Conservation (phyloP, 768 basidiomycete genomes). For the Leccinum subgranulosum region DNA sequence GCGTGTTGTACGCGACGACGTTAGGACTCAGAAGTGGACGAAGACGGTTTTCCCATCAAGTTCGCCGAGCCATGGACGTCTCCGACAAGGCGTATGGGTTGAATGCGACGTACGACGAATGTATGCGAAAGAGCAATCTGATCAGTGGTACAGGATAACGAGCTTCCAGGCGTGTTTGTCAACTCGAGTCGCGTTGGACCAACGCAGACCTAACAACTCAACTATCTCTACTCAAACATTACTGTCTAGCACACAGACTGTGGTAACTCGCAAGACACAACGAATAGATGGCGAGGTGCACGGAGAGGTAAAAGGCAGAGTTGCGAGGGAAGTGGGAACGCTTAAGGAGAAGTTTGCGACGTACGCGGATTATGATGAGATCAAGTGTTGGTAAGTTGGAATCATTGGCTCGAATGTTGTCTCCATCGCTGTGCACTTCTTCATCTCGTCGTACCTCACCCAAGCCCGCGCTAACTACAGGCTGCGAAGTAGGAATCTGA, state of each 20-base stretch:
- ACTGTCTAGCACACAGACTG: slow-evolving; percentile 11
- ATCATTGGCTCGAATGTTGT: too few species aligned
- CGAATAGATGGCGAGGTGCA: slow-evolving; percentile 14
- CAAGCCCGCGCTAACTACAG: too few species aligned
- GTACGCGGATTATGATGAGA: slow-evolving; percentile 91
- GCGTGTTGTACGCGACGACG: slow-evolving; percentile 11
- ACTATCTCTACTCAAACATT: slow-evolving; percentile 16
- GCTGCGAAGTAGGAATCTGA: too few species aligned
- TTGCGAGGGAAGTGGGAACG: slow-evolving; percentile 64
- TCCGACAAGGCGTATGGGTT: slow-evolving; percentile 87
- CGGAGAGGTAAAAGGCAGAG: slow-evolving; percentile 20
- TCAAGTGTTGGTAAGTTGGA: too few species aligned
- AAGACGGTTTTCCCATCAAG: background rate
- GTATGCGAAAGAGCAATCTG: slow-evolving; percentile 60
- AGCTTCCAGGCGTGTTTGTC: slow-evolving; percentile 67
- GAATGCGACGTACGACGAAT: slow-evolving; percentile 95
- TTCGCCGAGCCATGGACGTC: slow-evolving; percentile 63
- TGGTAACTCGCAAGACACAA: slow-evolving; percentile 13
- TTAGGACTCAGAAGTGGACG: background rate
- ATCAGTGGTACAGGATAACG: slow-evolving; percentile 13
- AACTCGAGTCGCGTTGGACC: slow-evolving; percentile 68
- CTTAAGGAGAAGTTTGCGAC: slow-evolving; percentile 67
- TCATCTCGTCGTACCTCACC: too few species aligned
- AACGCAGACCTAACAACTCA: slow-evolving; percentile 16
- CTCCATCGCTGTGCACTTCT: too few species aligned